Base-by-base conservation (phyloP, 2,329 filamentous ascomycete genomes). In the Rhytidhysteron rufulum region DNA sequence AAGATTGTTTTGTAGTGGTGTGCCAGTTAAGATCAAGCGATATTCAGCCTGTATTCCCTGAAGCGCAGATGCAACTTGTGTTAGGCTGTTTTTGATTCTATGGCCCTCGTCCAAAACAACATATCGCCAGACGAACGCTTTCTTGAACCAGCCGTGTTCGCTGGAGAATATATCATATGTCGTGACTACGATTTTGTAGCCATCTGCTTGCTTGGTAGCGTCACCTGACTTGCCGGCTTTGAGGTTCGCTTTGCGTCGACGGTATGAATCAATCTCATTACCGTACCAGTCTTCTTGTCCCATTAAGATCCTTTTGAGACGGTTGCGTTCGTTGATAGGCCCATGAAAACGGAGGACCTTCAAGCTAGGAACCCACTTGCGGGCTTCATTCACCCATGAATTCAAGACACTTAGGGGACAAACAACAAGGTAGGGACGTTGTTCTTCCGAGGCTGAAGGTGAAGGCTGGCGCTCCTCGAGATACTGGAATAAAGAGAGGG, bases 121-220 rank as follows among this genome's bases (percentile, higher is more conserved):
- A 69, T 98, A 94, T 55, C 95, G 85, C 93, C 93, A 98, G 67
- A 96, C 94, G 66, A 98, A 79, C 0, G 72, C 89, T 72, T 96
- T 95, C 74, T 87, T 94, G 29, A 98, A 76, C 57, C 97, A 78
- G 0, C 88, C 87, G 25, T 91, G 82, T 60, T 98, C 93, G 67
- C 96, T 95, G 75, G 96, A 96, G 68, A 98, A 94, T 65, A 95
- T 96, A 63, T 98, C 93, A 69, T 98, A 98, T 0, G 93, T 98
- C 1, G 93, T 98, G 43, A 98, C 78, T 5, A 98, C 74, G 42
- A 98, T 60, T 51, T 71, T 69, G 48, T 65, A 62, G 2, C 51
- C 42, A 25, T 49, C 45, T 9, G 49, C 45, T 5, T 53, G 40
- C 18, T 55, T 9, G 30, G 48, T 42, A 17, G 41, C 22, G 30